Base-by-base conservation (phyloP, 2,329 filamentous ascomycete genomes). In the Whalleya microplaca region DNA sequence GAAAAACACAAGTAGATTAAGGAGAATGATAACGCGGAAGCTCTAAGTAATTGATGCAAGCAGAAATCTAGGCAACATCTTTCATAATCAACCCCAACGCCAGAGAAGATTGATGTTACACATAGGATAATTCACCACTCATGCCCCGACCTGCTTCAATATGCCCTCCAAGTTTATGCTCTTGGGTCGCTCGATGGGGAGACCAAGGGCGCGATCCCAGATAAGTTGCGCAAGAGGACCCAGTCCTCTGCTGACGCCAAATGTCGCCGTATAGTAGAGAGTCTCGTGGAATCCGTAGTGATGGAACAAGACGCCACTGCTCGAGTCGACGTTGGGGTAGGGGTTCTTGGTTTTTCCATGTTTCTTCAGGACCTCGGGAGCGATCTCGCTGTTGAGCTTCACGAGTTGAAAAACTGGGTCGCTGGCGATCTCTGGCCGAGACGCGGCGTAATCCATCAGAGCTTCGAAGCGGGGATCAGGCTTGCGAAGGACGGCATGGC, bases 321-420 rank as follows among this genome's bases (percentile, higher is more conserved):
- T 89, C 46, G 90, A 92, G 76, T 99, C 95, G 60, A 99, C 95
- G 73, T 99, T 99, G 63, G 95, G 95, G 78, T 94, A 96, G 1
- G 95, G 92, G 79, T 96, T 96, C 84, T 96, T 96, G 65, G 92
- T 96, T 88, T 97, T 98, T 75, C 95, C 95, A 73, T 99, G 95
- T 79, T 97, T 87, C 69, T 86, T 95, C 67, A 99, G 82, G 19
- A 99, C 95, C 50, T 86, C 84, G 16, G 95, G 95, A 0, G 95
- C 95, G 62, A 99, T 89, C 70, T 92, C 89, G 64, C 89, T 92
- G 80, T 96, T 98, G 79, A 90, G 88, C 84, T 93, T 90, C 53
- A 99, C 94, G 10, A 99, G 86, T 76, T 92, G 86, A 87, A 96
- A 98, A 61, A 98, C 88, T 1, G 94, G 92, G 74, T 98, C 90